phyloP scores from a whole-genome alignment of 2,329 filamentous ascomycete species.

The Ophiocordyceps camponoti-floridani region DNA sequence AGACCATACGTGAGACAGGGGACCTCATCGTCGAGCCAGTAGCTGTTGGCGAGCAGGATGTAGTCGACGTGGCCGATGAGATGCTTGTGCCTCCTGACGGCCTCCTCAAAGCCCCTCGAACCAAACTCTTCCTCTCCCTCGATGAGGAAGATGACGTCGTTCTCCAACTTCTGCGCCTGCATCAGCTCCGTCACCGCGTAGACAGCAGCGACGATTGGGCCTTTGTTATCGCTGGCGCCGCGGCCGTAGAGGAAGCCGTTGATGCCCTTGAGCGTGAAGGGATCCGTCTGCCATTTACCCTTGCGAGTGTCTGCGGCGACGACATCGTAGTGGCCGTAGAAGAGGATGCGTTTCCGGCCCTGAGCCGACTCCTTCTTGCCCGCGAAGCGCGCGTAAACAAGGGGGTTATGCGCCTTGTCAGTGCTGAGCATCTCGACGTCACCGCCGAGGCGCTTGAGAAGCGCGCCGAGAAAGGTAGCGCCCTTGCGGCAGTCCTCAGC shows the following conservation, averaged over 20 bases:
- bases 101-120: constrained; percentile 75
- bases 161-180: constrained; percentile 65
- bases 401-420: constrained; percentile 63
- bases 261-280: constrained; percentile 74
- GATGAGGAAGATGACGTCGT: constrained; percentile 84
- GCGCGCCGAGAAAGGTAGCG: constrained; percentile 71
- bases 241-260: constrained; percentile 90
- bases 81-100: constrained; percentile 61
- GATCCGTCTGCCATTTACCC: constrained; percentile 71
- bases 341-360: constrained; percentile 69
- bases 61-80: constrained; percentile 85
- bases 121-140: constrained; percentile 95
- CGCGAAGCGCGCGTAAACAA: constrained; percentile 81
- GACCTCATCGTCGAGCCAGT: constrained; percentile 93
- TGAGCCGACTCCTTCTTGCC: constrained; percentile 50
- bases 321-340: constrained; percentile 97
- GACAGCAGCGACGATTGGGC: constrained; percentile 81
- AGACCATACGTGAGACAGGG: constrained; percentile 91
- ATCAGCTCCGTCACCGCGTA: constrained; percentile 85
- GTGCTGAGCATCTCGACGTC: constrained; percentile 82
- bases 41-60: constrained; percentile 90
- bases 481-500: constrained; percentile 84
- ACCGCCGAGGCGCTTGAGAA: constrained; percentile 86
- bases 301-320: constrained; percentile 74
- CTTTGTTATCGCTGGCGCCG: constrained; percentile 96